Evolutionary conservation across 2,329 filamentous ascomycete genomes (phyloP), one percentile per base, ranked within the genome.

Genomic region (Gyromitra esculenta): DNA sequence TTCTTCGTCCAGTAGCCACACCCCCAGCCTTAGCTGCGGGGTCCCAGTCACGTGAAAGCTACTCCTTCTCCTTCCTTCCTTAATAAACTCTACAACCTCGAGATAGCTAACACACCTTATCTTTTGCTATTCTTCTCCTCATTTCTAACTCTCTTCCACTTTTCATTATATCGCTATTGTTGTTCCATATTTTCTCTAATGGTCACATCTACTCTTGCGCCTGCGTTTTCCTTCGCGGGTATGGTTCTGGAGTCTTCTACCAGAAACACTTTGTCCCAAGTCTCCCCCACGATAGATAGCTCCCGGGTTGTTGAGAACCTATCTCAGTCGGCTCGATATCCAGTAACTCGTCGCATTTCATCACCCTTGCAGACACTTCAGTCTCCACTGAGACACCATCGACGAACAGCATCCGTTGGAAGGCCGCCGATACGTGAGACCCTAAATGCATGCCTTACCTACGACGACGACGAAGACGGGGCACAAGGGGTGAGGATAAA

Each of bases 401-500:
- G 73, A 35, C 73, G 80, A 39, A 78, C 80, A 52, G 77, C 75
- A 25, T 81, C 80, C 1, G 77, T 79, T 35, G 79, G 79, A 37
- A 79, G 80, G 50, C 75, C 77, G 9, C 76, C 76, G 39, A 77
- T 81, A 59, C 80, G 79, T 65, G 80, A 81, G 59, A 81, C 80
- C 1, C 69, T 81, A 8, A 75, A 81, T 63, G 80, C 80, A 18
- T 79, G 79, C 50, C 73, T 80, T 60, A 76, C 76, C 15, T 81
- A 81, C 25, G 80, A 80, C 21, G 79, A 80, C 15, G 80, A 80
- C 11, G 79, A 80, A 35, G 80, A 81, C 43, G 79, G 80, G n/a
- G 78, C 76, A n/a, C 78, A 81, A 11, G 77, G 68, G 43, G 71
- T 76, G 25, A 72, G 80, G 57, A 78, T 81, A 67, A 81, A 81